Conservation (phyloP, 2,329 filamentous ascomycete genomes). For the Pseudogymnoascus sp. region DNA sequence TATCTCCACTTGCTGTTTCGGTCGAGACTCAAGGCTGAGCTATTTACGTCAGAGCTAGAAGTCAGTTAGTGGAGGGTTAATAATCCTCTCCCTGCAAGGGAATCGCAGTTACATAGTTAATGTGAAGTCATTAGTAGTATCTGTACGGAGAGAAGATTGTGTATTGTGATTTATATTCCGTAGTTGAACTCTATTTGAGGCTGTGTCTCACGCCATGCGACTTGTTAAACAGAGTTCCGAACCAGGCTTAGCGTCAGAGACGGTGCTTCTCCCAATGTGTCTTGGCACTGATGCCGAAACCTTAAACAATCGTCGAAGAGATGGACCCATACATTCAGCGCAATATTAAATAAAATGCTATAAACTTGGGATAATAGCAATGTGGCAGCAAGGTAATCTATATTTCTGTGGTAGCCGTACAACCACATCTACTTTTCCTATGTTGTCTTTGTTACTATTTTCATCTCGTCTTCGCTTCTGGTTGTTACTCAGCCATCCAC, state of each 20-base stretch:
- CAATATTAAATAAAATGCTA: not conserved
- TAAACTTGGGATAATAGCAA: not conserved
- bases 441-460: not conserved
- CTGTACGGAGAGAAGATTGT: not conserved
- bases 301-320: not conserved
- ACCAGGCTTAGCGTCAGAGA: not conserved
- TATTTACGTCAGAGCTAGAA: not conserved
- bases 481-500: not conserved
- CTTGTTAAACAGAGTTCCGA: not conserved
- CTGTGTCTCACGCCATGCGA: not conserved
- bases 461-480: not conserved
- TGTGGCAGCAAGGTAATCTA: not conserved
- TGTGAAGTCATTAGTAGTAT: not conserved
- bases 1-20: not conserved
- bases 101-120: not conserved
- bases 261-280: not conserved
- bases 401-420: not conserved
- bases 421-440: not conserved
- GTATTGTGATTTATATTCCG: not conserved
- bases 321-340: not conserved
- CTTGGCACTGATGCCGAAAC: not conserved
- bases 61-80: not conserved
- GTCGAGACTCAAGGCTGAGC: not conserved
- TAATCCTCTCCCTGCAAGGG: not conserved
- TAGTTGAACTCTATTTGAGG: not conserved